Evolutionary conservation across 768 basidiomycete species (phyloP).

Genomic region (Lanmaoa rubissima): DNA sequence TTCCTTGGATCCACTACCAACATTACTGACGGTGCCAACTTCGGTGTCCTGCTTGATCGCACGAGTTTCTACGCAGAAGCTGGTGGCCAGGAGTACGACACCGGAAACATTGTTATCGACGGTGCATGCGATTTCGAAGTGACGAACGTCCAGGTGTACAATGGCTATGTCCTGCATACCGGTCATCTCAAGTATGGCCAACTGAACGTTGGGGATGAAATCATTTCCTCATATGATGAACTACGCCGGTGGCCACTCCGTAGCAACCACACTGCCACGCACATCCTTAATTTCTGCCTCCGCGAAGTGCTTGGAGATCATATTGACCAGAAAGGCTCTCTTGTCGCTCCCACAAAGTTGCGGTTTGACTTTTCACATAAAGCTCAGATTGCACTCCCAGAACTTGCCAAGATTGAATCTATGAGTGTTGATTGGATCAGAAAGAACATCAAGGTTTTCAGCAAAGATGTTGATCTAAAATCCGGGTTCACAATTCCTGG

Average conservation of each 20-base stretch:
- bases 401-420: constrained; percentile 78
- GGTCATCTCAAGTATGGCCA: constrained; percentile 88
- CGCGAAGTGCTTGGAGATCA: constrained; percentile 96
- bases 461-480: constrained; percentile 78
- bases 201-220: constrained; percentile 73
- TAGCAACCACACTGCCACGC: constrained; percentile 98
- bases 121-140: constrained; percentile 92
- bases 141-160: constrained; percentile 89
- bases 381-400: constrained; percentile 70
- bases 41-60: constrained; percentile 86
- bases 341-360: constrained; percentile 93
- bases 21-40: constrained; percentile 62
- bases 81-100: constrained; percentile 97
- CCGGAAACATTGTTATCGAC: constrained; percentile 91
- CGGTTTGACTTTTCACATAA: constrained; percentile 99
- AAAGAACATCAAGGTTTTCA: constrained; percentile 83
- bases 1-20: constrained; percentile 68
- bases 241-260: constrained; percentile 94
- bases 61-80: constrained; percentile 98
- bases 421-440: constrained; percentile 89
- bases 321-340: constrained; percentile 96
- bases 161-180: constrained; percentile 93
- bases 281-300: constrained; percentile 92
- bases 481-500: constrained; percentile 89
- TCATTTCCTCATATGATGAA: constrained; percentile 92